A percentile compares a stretch with the other conserved stretches of the same genome.
phyloP scores from a whole-genome alignment of 306 rosid genomes.

The Psophocarpus tetragonolobus region DNA sequence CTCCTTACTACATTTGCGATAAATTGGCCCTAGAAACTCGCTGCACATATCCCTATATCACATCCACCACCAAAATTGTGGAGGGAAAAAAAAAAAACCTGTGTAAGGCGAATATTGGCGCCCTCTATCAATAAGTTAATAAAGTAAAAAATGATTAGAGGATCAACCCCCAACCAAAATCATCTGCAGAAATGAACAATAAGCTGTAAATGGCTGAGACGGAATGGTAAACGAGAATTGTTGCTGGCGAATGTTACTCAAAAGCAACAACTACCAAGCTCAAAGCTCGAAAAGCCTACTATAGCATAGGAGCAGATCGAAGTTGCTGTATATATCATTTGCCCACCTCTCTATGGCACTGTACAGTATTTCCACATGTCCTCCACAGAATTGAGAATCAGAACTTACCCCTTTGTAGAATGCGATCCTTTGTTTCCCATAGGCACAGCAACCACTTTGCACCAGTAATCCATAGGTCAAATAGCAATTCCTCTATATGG shows the following conservation, averaged over 20 bases:
- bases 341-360: slow-evolving; percentile 38
- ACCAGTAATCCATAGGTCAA: slow-evolving; percentile 44
- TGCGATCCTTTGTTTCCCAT: slow-evolving; percentile 27
- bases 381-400: slow-evolving; percentile 34
- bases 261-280: slow-evolving; percentile 54
- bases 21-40: slow-evolving; percentile 45
- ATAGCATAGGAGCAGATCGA: slow-evolving; percentile 39
- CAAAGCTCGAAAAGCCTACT: slow-evolving; percentile 45
- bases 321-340: slow-evolving; percentile 44
- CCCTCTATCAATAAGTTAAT: slow-evolving; percentile 45
- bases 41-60: slow-evolving; percentile 47
- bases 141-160: slow-evolving; percentile 3
- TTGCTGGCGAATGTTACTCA: slow-evolving; percentile 70
- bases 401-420: slow-evolving; percentile 31
- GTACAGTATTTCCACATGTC: slow-evolving; percentile 53
- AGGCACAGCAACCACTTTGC: slow-evolving; percentile 41
- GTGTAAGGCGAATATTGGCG: slow-evolving; percentile 47
- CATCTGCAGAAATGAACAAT: slow-evolving; percentile 34
- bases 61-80: slow-evolving; percentile 42
- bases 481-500: slow-evolving; percentile 35
- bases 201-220: slow-evolving; percentile 29
- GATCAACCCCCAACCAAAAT: slow-evolving; percentile 24
- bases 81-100: slow-evolving; percentile 22
- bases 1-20: slow-evolving; percentile 36
- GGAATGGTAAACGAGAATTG: slow-evolving; percentile 46